Evolutionary conservation across 768 basidiomycete genomes (phyloP), one percentile per base, ranked within the genome.

Genomic region (Xerocomus brunneocitrinus): DNA sequence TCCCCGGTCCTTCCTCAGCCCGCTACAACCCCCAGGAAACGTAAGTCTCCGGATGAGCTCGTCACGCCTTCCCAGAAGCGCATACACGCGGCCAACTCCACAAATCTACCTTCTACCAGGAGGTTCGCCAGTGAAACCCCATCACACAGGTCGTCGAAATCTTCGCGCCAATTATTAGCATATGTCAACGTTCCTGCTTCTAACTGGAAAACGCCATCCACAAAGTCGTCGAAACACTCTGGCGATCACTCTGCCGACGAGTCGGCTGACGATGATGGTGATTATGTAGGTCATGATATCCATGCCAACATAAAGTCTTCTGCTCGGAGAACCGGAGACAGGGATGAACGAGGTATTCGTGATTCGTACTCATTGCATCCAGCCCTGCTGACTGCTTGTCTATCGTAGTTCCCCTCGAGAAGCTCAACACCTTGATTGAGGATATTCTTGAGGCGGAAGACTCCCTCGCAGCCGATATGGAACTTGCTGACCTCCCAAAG

Each of bases 401-500:
- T 22, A 41, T 53, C 27, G 24, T 32, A 86, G 87, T 70, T 2
- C 86, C 88, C 0, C 68, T 89, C 4, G 87, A 94, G 62, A 95
- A 89, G 66, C 75, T 98, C 9, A 75, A 74, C 0, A 81, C 83
- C 3, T 71, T 91, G 16, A 73, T 95, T 1, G 90, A 93, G 58
- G 92, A 95, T 50, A 79, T 97, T 14, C 89, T 95, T 52, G 85
- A 89, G 57, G 84, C 88, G 0, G 85, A 90, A 60, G 93, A 94
- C 63, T 67, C 77, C 0, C 72, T 91, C 14, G 78, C 85, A 3
- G 72, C 81, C 0, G 85, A 87, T 46, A 67, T 73, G 2, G 76
- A 78, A 36, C 55, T 72, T n/a, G 55, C 64, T 13, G 76, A 83
- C 47, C 72, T 91, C 12, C 74, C 83, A 4, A 64, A 73, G 28